Evolutionary conservation across 371 early-diverging fungal genomes (phyloP).

Genomic region (Circinella minor): DNA sequence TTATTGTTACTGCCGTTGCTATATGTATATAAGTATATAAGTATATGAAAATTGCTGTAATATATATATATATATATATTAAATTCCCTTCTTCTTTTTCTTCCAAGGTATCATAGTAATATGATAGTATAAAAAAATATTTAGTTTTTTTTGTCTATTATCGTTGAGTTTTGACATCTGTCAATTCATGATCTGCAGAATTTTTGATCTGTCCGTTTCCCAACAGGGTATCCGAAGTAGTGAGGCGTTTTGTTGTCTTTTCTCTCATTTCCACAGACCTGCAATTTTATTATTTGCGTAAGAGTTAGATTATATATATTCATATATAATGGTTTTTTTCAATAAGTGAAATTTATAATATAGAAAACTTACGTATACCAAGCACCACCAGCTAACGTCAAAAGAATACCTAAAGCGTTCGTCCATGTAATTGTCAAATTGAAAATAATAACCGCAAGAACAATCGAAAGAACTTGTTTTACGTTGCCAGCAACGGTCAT

Average conservation of each 20-base stretch:
- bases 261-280: slow-evolving; percentile 31
- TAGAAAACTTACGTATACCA: slow-evolving; percentile 53
- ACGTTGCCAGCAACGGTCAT: slow-evolving; percentile 93
- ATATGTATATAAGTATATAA: too few species aligned
- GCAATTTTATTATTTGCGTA: background rate
- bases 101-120: background rate
- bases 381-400: slow-evolving; percentile 82
- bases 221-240: slow-evolving; percentile 3
- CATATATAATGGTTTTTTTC: background rate
- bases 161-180: slow-evolving; percentile 6
- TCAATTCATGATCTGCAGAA: background rate
- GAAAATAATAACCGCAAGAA: slow-evolving; percentile 79
- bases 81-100: background rate
- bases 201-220: background rate
- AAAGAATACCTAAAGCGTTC: slow-evolving; percentile 75
- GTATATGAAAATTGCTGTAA: too few species aligned
- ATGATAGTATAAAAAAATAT: background rate
- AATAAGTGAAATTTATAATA: background rate
- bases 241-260: slow-evolving; percentile 15
- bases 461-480: slow-evolving; percentile 86
- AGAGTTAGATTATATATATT: background rate
- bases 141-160: background rate
- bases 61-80: too few species aligned
- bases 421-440: slow-evolving; percentile 65
- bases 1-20: too few species aligned